Percentiles rank a stretch among this genome's conserved stretches.
Evolutionary conservation across 1,139 yeast genomes (phyloP).

Genomic region (Hansenula lynferdii): DNA sequence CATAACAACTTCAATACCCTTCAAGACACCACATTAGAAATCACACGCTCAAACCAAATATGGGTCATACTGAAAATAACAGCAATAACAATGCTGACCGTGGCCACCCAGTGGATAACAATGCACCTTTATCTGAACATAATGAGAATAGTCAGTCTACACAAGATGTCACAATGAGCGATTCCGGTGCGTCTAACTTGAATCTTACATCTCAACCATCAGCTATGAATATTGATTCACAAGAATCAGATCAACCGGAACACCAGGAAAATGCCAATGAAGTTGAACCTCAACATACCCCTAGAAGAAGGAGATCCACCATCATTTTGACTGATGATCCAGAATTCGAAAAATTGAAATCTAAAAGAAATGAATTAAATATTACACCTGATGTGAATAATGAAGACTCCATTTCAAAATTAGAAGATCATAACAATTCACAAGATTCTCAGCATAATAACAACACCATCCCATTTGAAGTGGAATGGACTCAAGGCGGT

Average conservation of each 20-base stretch:
- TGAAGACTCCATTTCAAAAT: slow-evolving; percentile 1
- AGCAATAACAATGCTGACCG: too few species aligned
- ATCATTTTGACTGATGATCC: slow-evolving; percentile 32
- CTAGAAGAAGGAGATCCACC: slow-evolving; percentile 33
- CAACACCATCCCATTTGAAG: slow-evolving; percentile 62
- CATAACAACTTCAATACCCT: too few species aligned
- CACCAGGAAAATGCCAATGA: background rate
- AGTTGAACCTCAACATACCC: background rate
- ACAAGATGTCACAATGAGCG: slow-evolving; percentile 22
- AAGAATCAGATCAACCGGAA: slow-evolving; percentile 7
- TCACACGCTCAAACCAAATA: slow-evolving; percentile 8
- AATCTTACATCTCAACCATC: slow-evolving; percentile 19
- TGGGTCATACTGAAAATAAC: slow-evolving; percentile 7
- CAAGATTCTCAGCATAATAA: slow-evolving; percentile 5
- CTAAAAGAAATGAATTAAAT: slow-evolving; percentile 12
- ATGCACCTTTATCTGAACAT: slow-evolving; percentile 1
- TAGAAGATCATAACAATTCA: slow-evolving; percentile 1
- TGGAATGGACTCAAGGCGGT: slow-evolving; percentile 95
- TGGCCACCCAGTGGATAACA: slow-evolving; percentile 6
- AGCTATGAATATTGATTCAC: slow-evolving; percentile 19
- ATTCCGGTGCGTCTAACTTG: slow-evolving; percentile 18
- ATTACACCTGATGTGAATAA: background rate
- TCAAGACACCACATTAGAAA: too few species aligned
- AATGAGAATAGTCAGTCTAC: slow-evolving; percentile 11
- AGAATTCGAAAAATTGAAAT: slow-evolving; percentile 37